Evolutionary conservation across 2,329 filamentous ascomycete species (phyloP).

Genomic region (Pestalotiopsis sp.): DNA sequence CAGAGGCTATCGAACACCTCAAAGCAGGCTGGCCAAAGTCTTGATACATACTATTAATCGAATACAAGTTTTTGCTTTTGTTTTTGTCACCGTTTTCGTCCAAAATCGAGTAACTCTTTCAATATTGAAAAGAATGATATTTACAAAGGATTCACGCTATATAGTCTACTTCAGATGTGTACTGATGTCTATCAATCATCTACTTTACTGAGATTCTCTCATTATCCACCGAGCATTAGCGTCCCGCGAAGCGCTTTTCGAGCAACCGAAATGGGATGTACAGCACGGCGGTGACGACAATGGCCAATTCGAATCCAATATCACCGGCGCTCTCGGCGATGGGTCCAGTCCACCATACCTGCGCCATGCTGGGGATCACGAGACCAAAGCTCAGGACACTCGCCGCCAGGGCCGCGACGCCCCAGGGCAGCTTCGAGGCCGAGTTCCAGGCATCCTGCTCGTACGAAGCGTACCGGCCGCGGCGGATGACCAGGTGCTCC

Average conservation of each 20-base stretch:
- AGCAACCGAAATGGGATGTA: constrained; percentile 43
- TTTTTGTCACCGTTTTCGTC: background rate
- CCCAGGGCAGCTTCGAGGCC: constrained; percentile 37
- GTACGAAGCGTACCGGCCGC: constrained; percentile 33
- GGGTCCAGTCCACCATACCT: constrained; percentile 63
- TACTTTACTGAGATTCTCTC: background rate
- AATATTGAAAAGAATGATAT: too few species aligned
- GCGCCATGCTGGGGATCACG: constrained; percentile 61
- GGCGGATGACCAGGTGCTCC: constrained; percentile 40
- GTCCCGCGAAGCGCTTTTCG: constrained; percentile 35
- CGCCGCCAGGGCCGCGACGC: constrained; percentile 39
- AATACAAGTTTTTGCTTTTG: background rate
- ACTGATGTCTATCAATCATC: background rate
- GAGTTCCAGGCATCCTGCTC: constrained; percentile 40
- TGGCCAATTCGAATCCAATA: constrained; percentile 66
- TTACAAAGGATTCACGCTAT: background rate
- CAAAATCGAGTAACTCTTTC: too few species aligned
- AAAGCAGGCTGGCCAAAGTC: constrained; percentile 34
- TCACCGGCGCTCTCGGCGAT: constrained; percentile 63
- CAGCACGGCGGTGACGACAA: constrained; percentile 46
- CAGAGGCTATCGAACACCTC: constrained; percentile 40
- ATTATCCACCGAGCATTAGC: constrained; percentile 15
- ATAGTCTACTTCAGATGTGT: background rate
- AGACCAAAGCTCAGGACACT: constrained; percentile 41
- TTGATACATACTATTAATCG: background rate